These are phyloP conservation scores for Cystobasidium sp. DNA, from an alignment of 1,284 basidiomycete species.

Conservation along the genomic window DNA sequence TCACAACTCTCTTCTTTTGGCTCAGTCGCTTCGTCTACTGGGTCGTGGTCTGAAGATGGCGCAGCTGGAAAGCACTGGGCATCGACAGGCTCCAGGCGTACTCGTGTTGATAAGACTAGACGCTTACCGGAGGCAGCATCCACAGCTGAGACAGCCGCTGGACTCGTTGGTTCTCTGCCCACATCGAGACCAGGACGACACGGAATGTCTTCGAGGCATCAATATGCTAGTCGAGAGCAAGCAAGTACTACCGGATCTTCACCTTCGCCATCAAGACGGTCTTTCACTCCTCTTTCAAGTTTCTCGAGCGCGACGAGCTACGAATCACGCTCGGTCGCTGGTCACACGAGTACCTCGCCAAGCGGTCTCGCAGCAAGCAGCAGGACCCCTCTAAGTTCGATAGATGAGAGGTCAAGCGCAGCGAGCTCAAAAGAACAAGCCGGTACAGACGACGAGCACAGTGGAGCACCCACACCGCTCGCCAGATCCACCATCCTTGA, in stretches of 20 bases:
- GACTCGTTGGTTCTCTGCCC: neutral
- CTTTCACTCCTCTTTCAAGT: conserved; percentile 34
- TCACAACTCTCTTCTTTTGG: conserved; percentile 43
- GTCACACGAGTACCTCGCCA: neutral
- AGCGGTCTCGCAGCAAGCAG: neutral
- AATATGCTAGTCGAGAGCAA: conserved; percentile 36
- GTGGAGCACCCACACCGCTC: neutral
- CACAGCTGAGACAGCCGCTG: neutral
- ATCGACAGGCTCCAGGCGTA: conserved; percentile 35
- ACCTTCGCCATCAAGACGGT: conserved; percentile 29
- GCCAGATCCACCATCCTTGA: neutral
- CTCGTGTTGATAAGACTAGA: conserved; percentile 7
- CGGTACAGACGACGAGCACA: neutral
- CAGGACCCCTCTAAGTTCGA: conserved; percentile 14
- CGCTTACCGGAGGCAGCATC: conserved; percentile 1
- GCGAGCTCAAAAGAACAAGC: neutral
- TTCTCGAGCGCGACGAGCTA: conserved; percentile 28
- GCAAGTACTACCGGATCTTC: conserved; percentile 3
- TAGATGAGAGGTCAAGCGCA: conserved; percentile 15
- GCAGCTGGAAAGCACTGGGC: conserved; percentile 40
- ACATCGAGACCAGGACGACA: conserved; percentile 5
- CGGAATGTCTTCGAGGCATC: conserved; percentile 1
- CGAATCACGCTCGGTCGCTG: conserved; percentile 13
- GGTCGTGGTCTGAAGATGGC: conserved; percentile 44
- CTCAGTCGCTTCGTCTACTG: conserved; percentile 37